phyloP scores from a whole-genome alignment of 805 yeast genomes.

The Teunomyces barrocoloradensis region DNA sequence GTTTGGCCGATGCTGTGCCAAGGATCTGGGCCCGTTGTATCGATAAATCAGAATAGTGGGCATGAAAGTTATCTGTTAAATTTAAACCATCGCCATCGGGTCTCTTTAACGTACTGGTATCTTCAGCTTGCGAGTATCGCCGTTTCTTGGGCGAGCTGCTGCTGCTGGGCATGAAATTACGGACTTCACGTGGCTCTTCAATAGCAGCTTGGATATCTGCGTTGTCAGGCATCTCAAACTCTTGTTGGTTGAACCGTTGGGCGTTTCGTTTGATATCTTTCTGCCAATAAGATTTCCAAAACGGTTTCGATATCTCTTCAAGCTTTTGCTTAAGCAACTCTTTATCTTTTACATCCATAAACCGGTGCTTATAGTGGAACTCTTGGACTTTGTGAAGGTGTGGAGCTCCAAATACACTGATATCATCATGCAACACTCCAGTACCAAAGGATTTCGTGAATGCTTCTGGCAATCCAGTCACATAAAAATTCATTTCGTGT shows the following conservation, averaged over 20 bases:
- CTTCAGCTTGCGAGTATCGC: neutral
- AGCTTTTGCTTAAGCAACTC: conserved; percentile 31
- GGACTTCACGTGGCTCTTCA: neutral
- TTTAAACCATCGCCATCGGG: neutral
- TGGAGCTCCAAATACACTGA: conserved; percentile 58
- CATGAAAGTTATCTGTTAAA: neutral
- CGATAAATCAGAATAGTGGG: neutral
- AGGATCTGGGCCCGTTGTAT: conserved; percentile 37
- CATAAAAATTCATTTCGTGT: conserved; percentile 65
- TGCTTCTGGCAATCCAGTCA: conserved; percentile 42
- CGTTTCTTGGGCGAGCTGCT: neutral
- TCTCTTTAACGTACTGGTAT: neutral
- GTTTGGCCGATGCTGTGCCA: conserved; percentile 66
- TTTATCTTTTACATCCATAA: conserved; percentile 29
- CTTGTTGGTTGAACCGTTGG: conserved; percentile 33
- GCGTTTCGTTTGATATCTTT: conserved; percentile 34
- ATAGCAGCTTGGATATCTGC: neutral
- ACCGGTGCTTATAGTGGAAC: conserved; percentile 52
- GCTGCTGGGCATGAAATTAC: neutral
- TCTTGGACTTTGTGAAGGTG: conserved; percentile 52
- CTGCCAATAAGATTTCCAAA: conserved; percentile 58
- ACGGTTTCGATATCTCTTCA: conserved; percentile 33
- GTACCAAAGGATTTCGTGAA: conserved; percentile 44
- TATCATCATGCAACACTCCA: conserved; percentile 31
- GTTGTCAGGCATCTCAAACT: conserved; percentile 8